phyloP scores from a whole-genome alignment of 1,284 basidiomycete species.

The Neolentinus lepideus region DNA sequence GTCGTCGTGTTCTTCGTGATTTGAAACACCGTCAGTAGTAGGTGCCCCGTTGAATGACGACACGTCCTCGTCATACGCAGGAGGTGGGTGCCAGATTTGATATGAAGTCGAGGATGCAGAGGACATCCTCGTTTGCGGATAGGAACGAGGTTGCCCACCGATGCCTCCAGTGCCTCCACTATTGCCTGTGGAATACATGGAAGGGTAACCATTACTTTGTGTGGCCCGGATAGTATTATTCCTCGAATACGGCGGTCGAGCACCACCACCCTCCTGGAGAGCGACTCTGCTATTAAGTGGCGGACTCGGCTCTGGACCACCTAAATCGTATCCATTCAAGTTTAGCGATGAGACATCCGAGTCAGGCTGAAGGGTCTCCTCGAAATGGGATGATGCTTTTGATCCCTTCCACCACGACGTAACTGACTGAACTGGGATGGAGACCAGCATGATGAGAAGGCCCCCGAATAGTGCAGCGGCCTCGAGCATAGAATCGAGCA shows the following conservation, averaged over 20 bases:
- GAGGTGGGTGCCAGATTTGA: slow-evolving; percentile 34
- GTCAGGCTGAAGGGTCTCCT: not conserved
- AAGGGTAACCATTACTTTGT: not conserved
- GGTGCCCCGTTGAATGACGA: not conserved
- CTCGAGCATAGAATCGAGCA: slow-evolving; percentile 56
- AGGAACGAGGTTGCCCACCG: slow-evolving; percentile 5
- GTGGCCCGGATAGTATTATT: not conserved
- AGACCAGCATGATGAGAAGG: slow-evolving; percentile 48
- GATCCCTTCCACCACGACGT: slow-evolving; percentile 34
- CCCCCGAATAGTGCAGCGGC: slow-evolving; percentile 53
- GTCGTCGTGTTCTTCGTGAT: slow-evolving; percentile 12
- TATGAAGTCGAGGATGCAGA: slow-evolving; percentile 14
- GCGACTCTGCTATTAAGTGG: not conserved
- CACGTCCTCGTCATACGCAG: slow-evolving; percentile 14
- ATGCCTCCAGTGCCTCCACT: not conserved
- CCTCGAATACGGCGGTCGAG: not conserved
- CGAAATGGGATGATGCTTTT: slow-evolving; percentile 7
- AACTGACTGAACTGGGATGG: slow-evolving; percentile 43
- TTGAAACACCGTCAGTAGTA: not conserved
- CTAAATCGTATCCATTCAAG: not conserved
- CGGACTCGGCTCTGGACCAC: not conserved
- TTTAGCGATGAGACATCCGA: not conserved
- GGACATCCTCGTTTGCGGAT: not conserved
- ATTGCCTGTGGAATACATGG: not conserved
- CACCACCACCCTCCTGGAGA: not conserved